phyloP scores from a whole-genome alignment of 1,284 basidiomycete species.

The Phenoliferia sp. region DNA sequence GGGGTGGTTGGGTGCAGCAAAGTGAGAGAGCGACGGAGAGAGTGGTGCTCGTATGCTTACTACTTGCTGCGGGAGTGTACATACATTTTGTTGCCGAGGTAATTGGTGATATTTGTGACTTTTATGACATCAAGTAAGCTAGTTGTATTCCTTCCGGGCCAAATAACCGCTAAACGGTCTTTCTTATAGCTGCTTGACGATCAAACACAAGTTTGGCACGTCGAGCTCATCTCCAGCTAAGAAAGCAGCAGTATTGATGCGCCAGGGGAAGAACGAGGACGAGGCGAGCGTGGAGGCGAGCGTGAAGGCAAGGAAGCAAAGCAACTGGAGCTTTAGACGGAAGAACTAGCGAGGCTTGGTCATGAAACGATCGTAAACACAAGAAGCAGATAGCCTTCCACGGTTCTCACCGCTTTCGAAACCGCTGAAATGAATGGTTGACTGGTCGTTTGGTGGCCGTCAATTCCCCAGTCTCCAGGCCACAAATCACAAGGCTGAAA shows the following conservation, averaged over 20 bases:
- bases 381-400: too few species aligned
- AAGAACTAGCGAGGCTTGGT: too few species aligned
- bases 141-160: not conserved
- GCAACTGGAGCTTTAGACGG: too few species aligned
- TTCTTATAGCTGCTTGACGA: constrained; percentile 2
- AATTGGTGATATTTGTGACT: constrained; percentile 34
- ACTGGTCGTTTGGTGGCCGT: too few species aligned
- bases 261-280: not conserved
- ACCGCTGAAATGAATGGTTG: too few species aligned
- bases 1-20: constrained; percentile 44
- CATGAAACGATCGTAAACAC: too few species aligned
- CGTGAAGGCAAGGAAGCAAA: not conserved
- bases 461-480: too few species aligned
- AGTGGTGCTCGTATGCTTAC: constrained; percentile 16
- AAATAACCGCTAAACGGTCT: not conserved
- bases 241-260: not conserved
- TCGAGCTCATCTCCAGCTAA: not conserved
- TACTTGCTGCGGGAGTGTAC: constrained; percentile 26
- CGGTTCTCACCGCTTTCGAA: too few species aligned
- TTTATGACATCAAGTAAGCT: constrained; percentile 37
- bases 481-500: too few species aligned
- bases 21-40: constrained; percentile 1
- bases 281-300: not conserved
- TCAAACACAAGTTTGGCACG: not conserved
- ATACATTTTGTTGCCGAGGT: constrained; percentile 36